Base-by-base conservation (phyloP, 345 rosid species). In the Geranium rotundifolium region DNA sequence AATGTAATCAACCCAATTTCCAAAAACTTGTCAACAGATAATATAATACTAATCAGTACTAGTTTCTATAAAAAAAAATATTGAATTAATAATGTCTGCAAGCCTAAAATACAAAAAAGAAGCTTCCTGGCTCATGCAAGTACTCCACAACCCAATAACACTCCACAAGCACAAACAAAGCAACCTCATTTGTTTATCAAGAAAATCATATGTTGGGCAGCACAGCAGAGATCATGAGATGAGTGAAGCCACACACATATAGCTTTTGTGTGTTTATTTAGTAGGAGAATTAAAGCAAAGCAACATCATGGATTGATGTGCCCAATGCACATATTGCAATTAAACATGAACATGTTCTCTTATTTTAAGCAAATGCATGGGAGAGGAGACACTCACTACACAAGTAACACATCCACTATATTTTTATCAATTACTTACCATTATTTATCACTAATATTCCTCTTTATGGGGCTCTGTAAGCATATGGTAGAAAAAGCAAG, bases 391-490 rank as follows among this genome's bases (percentile, higher is more conserved):
- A 23, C 27, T 23, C 41, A 34, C 41, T 34, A 8, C 41, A 34
- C 41, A 34, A 23, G 27, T 23, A 23, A 8, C 41, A 34, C 41
- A 34, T 4, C 41, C 41, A 34, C 41, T 34, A 4, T 23, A 23
- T 23, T 23, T 23, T 23, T 23, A 23, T 23, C 27, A 23, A 2
- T 34, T 34, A 34, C 6, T 34, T 4, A 34, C 41, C 65, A 64
- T 39, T 67, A 63, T 65, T 61, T 73, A 18, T 58, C 52, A 12
- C 52, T 46, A 46, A 23, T 50, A 58, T 56, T 59, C 59, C 61
- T 55, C 68, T 78, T 83, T 80, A 73, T 74, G 60, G 86, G 80
- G 66, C 52, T 46, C 3, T 46, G 52, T 12, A 46, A 46, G 10
- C 41, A 34, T 34, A 8, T 46, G 16, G 3, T 46, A 0, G 16